Percentiles rank a stretch among this genome's conserved stretches.
Conservation (phyloP, 163 green algal genomes). For the Chlorella variabilis region DNA sequence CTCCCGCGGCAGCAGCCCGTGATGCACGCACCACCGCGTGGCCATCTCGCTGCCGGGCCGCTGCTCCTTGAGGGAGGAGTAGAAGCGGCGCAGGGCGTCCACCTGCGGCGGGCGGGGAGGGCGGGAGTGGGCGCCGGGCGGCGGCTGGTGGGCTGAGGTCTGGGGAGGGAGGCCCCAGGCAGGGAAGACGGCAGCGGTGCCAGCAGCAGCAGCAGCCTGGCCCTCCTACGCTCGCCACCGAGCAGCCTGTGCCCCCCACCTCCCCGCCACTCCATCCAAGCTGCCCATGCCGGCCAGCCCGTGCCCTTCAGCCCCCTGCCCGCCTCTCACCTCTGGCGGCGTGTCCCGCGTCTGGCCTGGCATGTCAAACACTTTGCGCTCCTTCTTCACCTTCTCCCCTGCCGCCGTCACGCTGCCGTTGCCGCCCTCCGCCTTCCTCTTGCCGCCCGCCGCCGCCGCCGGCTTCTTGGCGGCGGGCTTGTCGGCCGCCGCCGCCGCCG, state of each 20-base stretch:
- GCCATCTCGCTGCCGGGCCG: slow-evolving; percentile 79
- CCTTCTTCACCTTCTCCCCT: not conserved
- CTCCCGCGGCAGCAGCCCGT: slow-evolving; percentile 69
- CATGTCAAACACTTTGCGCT: slow-evolving; percentile 72
- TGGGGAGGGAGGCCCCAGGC: not conserved
- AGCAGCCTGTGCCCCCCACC: no score
- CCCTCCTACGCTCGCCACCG: no score
- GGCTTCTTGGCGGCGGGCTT: not conserved
- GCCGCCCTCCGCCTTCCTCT: slow-evolving; percentile 15
- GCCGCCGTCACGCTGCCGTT: not conserved
- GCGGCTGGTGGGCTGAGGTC: no score
- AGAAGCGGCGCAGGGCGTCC: slow-evolving; percentile 52
- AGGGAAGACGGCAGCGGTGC: not conserved
- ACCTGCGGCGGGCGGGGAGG: slow-evolving; percentile 59
- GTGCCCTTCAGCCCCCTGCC: not conserved
- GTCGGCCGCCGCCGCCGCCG: not conserved
- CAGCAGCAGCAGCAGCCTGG: no score
- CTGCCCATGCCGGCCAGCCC: not conserved
- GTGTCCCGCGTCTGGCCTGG: slow-evolving; percentile 69
- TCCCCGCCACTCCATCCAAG: no score
- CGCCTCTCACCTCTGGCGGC: slow-evolving; percentile 61
- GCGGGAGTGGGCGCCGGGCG: no score
- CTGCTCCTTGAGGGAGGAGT: slow-evolving; percentile 71
- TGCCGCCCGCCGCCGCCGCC: not conserved
- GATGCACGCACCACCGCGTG: slow-evolving; percentile 20